These are phyloP conservation scores for Sesbania bispinosa DNA, from an alignment of 306 rosid genomes.

Conservation along the genomic window DNA sequence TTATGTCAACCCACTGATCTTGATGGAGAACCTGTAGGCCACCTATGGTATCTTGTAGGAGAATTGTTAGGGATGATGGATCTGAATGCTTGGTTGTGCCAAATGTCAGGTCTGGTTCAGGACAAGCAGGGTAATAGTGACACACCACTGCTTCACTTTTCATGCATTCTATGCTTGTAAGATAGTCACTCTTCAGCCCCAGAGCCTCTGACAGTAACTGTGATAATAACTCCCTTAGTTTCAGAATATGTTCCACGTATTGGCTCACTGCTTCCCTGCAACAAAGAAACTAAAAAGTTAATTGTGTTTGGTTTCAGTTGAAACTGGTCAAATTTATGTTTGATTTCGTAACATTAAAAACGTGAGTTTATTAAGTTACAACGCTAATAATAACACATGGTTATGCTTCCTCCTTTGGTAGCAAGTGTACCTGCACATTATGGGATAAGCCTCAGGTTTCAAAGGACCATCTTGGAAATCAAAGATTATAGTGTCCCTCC, in stretches of 20 bases:
- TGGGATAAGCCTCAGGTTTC: constrained; percentile 43
- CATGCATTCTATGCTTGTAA: constrained; percentile 61
- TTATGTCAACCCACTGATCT: constrained; percentile 64
- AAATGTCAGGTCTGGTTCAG: constrained; percentile 65
- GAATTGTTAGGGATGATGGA: constrained; percentile 63
- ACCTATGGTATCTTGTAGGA: constrained; percentile 65
- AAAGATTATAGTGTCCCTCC: constrained; percentile 78
- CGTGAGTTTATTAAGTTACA: too few relatives aligned
- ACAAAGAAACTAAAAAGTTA: neutral
- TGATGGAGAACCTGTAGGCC: constrained; percentile 77
- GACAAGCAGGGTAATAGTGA: constrained; percentile 83
- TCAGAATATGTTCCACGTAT: constrained; percentile 47
- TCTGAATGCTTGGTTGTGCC: constrained; percentile 82
- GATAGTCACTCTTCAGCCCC: constrained; percentile 48
- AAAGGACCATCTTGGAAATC: constrained; percentile 66
- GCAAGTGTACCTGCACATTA: constrained; percentile 49
- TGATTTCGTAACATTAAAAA: too few relatives aligned
- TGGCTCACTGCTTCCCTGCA: constrained; percentile 52
- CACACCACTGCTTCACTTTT: constrained; percentile 55
- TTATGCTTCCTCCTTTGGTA: neutral
- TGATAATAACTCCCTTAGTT: constrained; percentile 45
- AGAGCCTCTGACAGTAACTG: constrained; percentile 68
- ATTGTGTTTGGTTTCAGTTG: too few relatives aligned
- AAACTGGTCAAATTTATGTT: too few relatives aligned
- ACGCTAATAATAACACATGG: neutral